Conservation (phyloP, 2,329 filamentous ascomycete species). For the Colletotrichum gloeosporioides region DNA sequence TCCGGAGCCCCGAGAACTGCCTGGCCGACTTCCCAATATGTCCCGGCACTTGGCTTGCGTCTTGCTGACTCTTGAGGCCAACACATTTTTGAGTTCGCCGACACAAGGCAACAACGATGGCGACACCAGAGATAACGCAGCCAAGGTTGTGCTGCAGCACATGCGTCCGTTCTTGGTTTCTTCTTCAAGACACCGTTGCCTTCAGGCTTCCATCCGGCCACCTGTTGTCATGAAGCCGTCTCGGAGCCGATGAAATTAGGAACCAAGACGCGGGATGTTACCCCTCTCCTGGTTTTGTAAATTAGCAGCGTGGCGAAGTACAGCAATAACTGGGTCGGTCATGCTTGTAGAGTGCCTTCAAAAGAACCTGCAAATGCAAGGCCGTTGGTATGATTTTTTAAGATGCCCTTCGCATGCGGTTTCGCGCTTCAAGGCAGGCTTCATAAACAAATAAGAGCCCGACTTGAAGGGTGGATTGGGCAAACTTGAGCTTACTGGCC, state of each 20-base stretch:
- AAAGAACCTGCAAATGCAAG: background rate
- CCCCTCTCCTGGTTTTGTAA: background rate
- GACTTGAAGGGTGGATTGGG: background rate
- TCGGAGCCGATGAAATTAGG: background rate
- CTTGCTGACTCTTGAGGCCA: background rate
- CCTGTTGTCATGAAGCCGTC: background rate
- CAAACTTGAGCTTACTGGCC: background rate
- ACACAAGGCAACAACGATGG: background rate
- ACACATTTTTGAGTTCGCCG: background rate
- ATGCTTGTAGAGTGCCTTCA: background rate
- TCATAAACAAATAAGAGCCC: background rate
- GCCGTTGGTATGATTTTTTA: background rate
- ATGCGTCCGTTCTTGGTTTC: background rate
- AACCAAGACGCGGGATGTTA: background rate
- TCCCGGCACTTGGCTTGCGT: background rate
- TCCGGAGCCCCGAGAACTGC: background rate
- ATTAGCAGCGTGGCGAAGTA: background rate
- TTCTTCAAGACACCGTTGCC: background rate
- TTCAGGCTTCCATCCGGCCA: background rate
- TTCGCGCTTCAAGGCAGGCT: background rate
- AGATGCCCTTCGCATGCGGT: background rate
- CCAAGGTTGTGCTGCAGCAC: background rate
- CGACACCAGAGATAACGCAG: background rate
- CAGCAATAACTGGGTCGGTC: background rate
- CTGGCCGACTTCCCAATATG: background rate